Evolutionary conservation across 257 asterid species (phyloP), one percentile per base, ranked within the genome.

Genomic region (Rauvolfia tetraphylla): DNA sequence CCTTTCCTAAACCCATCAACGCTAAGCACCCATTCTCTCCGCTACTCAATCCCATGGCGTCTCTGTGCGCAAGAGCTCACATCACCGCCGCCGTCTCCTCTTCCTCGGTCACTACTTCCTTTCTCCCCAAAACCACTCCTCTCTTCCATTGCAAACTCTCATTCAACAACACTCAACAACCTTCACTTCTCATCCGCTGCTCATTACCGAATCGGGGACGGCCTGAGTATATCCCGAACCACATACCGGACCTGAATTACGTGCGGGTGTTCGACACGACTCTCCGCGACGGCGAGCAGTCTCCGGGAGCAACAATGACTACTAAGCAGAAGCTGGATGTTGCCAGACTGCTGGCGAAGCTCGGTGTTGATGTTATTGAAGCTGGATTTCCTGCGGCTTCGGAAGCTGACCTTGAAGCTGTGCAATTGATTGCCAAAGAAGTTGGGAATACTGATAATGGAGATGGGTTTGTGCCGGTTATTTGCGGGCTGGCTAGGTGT

Each of bases 291-390:
- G 99, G 99, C 38, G 99, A 95, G 76, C 99, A 95, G 83, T 95
- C 99, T 9, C 99, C 99, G 18, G 99, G 98, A 18, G 99, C 99
- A 77, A 95, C 98, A 71, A 93, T 95, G 96, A 95, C 98, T 51
- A 88, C 92, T 15, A 87, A 92, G 81, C 97, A 95, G 87, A 95
- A 95, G 88, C 90, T 95, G 20, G 94, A 88, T 61, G 86, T 95
- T 36, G 98, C 99, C 31, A 85, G 93, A 31, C 95, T 83, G 88
- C 93, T 92, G 22, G 91, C 97, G 6, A 93, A 88, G 71, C 93
- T 95, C 39, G 99, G 99, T 7, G 99, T 95, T 10, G 99, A 95
- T 80, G 86, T 95, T 3, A 95, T 95, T 20, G 99, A 95, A 83
- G 99, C 98, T 15, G 98, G 99, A 6, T 95, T 95, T 41, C 98